phyloP scores from a whole-genome alignment of 768 basidiomycete species.

The Mrakia hoshinonis region DNA sequence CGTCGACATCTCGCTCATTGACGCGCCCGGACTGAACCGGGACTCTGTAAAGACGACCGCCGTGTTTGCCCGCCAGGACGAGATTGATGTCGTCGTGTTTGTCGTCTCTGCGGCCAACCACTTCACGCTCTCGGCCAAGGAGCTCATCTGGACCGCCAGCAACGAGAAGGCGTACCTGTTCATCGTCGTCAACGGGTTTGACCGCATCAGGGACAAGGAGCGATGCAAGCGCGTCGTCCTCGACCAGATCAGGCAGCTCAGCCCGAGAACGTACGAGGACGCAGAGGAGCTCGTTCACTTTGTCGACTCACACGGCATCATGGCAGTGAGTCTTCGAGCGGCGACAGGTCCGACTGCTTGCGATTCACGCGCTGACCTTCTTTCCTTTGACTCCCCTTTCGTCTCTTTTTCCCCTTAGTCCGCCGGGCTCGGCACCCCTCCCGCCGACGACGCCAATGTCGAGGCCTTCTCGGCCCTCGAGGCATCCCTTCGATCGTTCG shows the following conservation, averaged over 20 bases:
- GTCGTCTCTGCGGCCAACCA: slow-evolving; percentile 97
- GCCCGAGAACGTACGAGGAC: slow-evolving; percentile 84
- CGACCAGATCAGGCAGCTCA: slow-evolving; percentile 86
- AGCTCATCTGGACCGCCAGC: slow-evolving; percentile 85
- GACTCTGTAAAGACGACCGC: slow-evolving; percentile 92
- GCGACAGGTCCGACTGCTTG: background rate
- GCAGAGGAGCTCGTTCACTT: slow-evolving; percentile 93
- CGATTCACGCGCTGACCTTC: background rate
- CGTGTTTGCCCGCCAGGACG: slow-evolving; percentile 87
- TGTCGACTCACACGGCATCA: slow-evolving; percentile 66
- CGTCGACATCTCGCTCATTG: slow-evolving; percentile 95
- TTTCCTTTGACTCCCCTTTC: background rate
- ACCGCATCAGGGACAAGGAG: slow-evolving; percentile 89
- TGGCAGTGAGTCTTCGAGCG: slow-evolving; percentile 22
- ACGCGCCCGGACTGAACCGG: slow-evolving; percentile 93
- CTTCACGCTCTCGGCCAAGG: slow-evolving; percentile 89
- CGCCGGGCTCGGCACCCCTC: slow-evolving; percentile 17
- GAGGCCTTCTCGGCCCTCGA: slow-evolving; percentile 76
- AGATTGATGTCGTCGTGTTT: slow-evolving; percentile 97
- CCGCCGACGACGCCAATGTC: slow-evolving; percentile 35
- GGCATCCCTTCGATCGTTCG: slow-evolving; percentile 80
- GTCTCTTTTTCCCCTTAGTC: background rate
- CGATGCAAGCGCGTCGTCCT: slow-evolving; percentile 79
- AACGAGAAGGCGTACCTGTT: slow-evolving; percentile 97
- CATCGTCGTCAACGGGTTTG: slow-evolving; percentile 97